phyloP scores from a whole-genome alignment of 352 stramenopile genomes.

The Globisporangium takayamanum region DNA sequence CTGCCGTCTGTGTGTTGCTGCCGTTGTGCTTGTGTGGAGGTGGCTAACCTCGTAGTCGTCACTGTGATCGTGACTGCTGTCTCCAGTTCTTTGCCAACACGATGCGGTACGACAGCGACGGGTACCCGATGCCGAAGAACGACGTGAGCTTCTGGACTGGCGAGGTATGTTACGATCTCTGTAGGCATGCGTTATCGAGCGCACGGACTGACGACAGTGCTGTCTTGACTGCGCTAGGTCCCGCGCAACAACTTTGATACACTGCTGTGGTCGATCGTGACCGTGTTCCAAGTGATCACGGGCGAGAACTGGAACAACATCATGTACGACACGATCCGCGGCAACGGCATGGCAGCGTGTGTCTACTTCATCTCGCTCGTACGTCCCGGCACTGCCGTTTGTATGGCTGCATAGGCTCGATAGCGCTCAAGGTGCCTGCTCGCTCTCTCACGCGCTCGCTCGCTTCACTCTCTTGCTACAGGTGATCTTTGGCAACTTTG shows the following conservation, averaged over 20 bases:
- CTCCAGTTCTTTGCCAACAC: constrained; percentile 92
- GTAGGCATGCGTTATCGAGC: background rate
- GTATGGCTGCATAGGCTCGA: background rate
- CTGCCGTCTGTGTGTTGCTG: background rate
- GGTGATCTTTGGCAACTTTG: constrained; percentile 88
- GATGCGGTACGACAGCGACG: constrained; percentile 88
- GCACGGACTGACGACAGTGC: too few relatives aligned
- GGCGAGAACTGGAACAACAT: constrained; percentile 93
- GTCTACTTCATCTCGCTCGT: constrained; percentile 88
- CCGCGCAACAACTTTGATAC: constrained; percentile 88
- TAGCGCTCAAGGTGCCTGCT: background rate
- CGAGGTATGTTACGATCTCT: constrained; percentile 19
- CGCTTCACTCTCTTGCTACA: constrained; percentile 5
- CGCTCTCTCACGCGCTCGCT: background rate
- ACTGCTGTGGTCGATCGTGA: constrained; percentile 69
- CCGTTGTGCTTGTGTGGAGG: background rate
- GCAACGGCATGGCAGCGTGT: constrained; percentile 50
- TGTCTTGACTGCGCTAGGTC: constrained; percentile 22
- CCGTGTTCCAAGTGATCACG: constrained; percentile 92
- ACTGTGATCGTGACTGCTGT: background rate
- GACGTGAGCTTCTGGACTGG: constrained; percentile 58
- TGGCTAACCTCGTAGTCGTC: background rate
- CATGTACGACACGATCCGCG: constrained; percentile 91
- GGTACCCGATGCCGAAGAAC: constrained; percentile 39
- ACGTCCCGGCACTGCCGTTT: background rate